Evolutionary conservation across 2,329 filamentous ascomycete genomes (phyloP).

Genomic region (Orbilia javanica): DNA sequence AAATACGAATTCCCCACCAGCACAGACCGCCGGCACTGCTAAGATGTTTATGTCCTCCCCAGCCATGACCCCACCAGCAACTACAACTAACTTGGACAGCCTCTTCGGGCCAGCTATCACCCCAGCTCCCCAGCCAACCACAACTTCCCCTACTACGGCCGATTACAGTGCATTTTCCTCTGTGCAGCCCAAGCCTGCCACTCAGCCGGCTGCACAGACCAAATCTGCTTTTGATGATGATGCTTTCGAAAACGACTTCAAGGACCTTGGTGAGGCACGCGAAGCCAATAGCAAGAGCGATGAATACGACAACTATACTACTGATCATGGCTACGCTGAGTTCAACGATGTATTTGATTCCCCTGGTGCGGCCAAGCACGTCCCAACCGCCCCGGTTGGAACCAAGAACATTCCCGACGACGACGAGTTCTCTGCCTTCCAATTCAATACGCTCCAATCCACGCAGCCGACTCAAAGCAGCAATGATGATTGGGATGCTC

Average conservation of each 20-base stretch:
- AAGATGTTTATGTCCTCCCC: conserved; percentile 59
- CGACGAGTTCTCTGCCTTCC: conserved; percentile 69
- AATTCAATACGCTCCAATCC: conserved; percentile 66
- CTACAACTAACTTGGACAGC: conserved; percentile 48
- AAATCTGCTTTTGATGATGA: conserved; percentile 76
- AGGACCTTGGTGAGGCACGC: conserved; percentile 85
- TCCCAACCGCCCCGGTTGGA: conserved; percentile 60
- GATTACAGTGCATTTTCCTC: conserved; percentile 61
- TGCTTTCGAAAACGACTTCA: conserved; percentile 79
- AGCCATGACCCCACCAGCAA: conserved; percentile 42
- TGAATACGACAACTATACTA: conserved; percentile 71
- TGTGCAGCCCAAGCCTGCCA: conserved; percentile 59
- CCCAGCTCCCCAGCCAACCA: conserved; percentile 60
- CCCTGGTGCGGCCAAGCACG: conserved; percentile 63
- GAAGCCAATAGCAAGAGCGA: conserved; percentile 76
- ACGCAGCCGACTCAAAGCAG: conserved; percentile 64
- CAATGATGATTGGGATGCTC: conserved; percentile 90
- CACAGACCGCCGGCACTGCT: conserved; percentile 53
- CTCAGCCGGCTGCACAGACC: conserved; percentile 65
- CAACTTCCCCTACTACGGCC: conserved; percentile 61
- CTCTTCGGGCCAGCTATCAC: conserved; percentile 55
- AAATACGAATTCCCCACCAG: conserved; percentile 61
- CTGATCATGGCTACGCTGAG: conserved; percentile 77
- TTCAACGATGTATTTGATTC: conserved; percentile 87
- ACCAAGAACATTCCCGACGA: conserved; percentile 62